Evolutionary conservation across 2,329 filamentous ascomycete genomes (phyloP).

Genomic region (Exophiala viscosa): DNA sequence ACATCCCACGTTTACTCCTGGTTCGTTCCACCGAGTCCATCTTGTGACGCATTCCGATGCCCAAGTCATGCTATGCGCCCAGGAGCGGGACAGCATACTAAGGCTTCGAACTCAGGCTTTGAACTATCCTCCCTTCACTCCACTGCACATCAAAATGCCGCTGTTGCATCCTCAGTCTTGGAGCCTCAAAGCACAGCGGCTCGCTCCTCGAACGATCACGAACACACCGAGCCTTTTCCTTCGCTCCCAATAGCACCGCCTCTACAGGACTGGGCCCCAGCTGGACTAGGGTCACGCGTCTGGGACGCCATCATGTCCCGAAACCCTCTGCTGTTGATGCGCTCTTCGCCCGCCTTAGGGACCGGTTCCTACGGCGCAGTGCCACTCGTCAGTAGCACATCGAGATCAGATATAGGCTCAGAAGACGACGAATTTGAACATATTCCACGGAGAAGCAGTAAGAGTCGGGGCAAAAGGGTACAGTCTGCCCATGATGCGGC

Average conservation of each 20-base stretch:
- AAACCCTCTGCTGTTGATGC: slow-evolving; percentile 56
- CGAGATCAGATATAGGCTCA: slow-evolving; percentile 24
- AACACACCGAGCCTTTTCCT: slow-evolving; percentile 3
- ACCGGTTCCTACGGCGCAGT: slow-evolving; percentile 61
- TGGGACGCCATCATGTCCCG: slow-evolving; percentile 42
- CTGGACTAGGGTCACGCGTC: slow-evolving; percentile 18
- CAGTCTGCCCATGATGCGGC: slow-evolving; percentile 14
- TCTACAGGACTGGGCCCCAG: not conserved
- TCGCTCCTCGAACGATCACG: slow-evolving; percentile 8
- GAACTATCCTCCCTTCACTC: slow-evolving; percentile 14
- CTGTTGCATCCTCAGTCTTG: slow-evolving; percentile 3
- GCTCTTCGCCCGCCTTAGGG: slow-evolving; percentile 58
- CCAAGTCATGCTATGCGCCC: slow-evolving; percentile 16
- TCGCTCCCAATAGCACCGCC: slow-evolving; percentile 8
- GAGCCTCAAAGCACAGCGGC: slow-evolving; percentile 12
- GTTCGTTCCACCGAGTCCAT: slow-evolving; percentile 6
- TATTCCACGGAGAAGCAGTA: slow-evolving; percentile 1
- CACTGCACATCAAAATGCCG: slow-evolving; percentile 20
- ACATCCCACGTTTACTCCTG: slow-evolving; percentile 1
- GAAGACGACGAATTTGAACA: slow-evolving; percentile 29
- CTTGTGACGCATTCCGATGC: not conserved
- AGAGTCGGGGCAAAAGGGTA: slow-evolving; percentile 19
- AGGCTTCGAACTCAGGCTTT: slow-evolving; percentile 3
- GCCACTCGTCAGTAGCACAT: slow-evolving; percentile 31
- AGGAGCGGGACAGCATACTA: slow-evolving; percentile 9